Base-by-base conservation (phyloP, 306 rosid genomes). In the Sindora glabra region DNA sequence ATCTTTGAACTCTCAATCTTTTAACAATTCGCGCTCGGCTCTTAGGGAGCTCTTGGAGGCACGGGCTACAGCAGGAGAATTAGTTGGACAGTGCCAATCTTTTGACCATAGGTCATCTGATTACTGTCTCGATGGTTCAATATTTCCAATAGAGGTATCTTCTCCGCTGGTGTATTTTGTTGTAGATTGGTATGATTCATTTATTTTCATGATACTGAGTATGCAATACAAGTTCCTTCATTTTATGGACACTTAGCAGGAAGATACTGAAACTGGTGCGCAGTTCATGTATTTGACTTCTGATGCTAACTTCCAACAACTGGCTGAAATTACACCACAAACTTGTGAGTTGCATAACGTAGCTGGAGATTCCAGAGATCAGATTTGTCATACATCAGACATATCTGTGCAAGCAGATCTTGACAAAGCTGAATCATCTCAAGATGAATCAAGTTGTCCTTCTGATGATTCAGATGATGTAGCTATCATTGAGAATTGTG, bases 21-120 rank as follows among this genome's bases (percentile, higher is more conserved):
- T 77, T 9, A 77, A 74, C 45, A 79, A 79, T 52, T 62, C 89
- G 51, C 84, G 91, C 67, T 74, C 77, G 86, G 96, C 87, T 77
- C 89, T 81, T 56, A 85, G 81, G 76, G 95, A 91, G 16, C 78
- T 91, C 59, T 77, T 87, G 37, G 87, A 83, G 50, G 72, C 95
- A 15, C 92, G 89, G 40, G 71, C 82, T 54, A 26, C 89, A 36
- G 54, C 81, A 18, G 87, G 85, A 54, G 46, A 86, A 29, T 46
- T 80, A 71, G 60, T 79, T 48, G 95, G 73, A 38, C 84, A 60
- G 37, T 77, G 65, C 48, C 84, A 74, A 71, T 79, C 97, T 39
- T 75, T 83, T 67, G 73, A 70, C 64, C 87, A 79, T 9, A 77
- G 80, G 18, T 74, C 90, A 16, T 71, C 94, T 37, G 79, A 69